Evolutionary conservation across 192 early-diverging fungal species (phyloP), one percentile per base, ranked within the genome.

Genomic region (Coemansia sp.): DNA sequence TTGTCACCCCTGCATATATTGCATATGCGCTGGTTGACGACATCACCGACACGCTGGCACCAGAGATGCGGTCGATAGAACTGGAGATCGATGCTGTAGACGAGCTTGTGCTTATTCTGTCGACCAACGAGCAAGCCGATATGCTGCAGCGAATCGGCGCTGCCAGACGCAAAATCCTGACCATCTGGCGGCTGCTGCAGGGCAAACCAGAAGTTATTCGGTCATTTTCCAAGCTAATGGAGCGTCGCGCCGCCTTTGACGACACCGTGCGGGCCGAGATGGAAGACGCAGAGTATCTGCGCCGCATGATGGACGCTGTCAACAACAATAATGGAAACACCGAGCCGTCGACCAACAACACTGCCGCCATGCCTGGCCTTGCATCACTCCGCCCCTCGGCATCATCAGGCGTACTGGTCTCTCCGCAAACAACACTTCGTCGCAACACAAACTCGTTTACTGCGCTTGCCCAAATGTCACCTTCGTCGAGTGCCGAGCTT

Each of bases 81-180:
- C 85, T 92, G 42, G 96, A 99, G 77, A 96, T 97, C 3, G 94
- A 96, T 61, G 88, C 92, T 0, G 93, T 99, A 64, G 96, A 99
- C 66, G 97, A 99, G 67, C 73, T 97, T 4, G 94, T 97, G 7
- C 77, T 99, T 25, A 90, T 97, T 20, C 75, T 96, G 38, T 89
- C 92, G 31, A 90, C 94, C 66, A 88, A 90, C 10, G 96, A 97
- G 63, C 88, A 90, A 28, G 84, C 83, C 11, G 90, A 92, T 56
- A 90, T 92, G 86, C 71, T 93, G 20, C 75, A 89, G 49, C 82
- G 89, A 1, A 93, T 92, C 51, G 89, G 91, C 32, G 86, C 86
- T 48, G 89, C 87, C 63, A 83, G 89, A 3, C 85, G 89, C 45
- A 85, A 86, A 25, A 87, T 90, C 29, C 88, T 90, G 75, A 25